Evolutionary conservation across 2,329 filamentous ascomycete genomes (phyloP).

Genomic region (Shiraia sp.): DNA sequence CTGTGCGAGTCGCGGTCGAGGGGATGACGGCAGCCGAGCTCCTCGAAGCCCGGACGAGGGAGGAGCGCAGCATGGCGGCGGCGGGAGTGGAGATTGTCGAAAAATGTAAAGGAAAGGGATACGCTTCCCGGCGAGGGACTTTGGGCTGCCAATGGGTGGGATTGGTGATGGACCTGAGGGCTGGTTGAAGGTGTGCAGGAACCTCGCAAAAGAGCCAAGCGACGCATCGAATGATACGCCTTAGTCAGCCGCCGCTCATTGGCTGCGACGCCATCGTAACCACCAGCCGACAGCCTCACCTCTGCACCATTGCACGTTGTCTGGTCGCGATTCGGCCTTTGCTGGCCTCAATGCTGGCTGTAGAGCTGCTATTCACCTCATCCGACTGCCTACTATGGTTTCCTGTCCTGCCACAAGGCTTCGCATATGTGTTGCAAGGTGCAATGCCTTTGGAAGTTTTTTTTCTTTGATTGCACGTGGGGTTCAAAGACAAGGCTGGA

Average conservation of each 20-base stretch:
- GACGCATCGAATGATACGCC: conserved; percentile 9
- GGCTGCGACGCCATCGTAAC: not conserved
- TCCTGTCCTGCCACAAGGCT: not conserved
- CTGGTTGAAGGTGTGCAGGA: conserved; percentile 20
- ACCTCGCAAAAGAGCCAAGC: conserved; percentile 12
- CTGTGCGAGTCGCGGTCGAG: conserved; percentile 41
- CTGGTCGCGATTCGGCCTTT: not conserved
- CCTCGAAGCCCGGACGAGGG: conserved; percentile 43
- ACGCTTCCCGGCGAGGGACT: conserved; percentile 41
- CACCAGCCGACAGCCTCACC: not conserved
- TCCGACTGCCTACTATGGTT: not conserved
- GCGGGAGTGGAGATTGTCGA: conserved; percentile 45
- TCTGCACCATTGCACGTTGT: not conserved
- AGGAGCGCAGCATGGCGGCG: conserved; percentile 46
- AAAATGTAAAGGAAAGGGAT: conserved; percentile 37
- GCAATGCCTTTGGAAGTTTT: not conserved
- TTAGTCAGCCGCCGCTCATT: conserved; percentile 6
- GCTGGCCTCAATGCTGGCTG: conserved; percentile 4
- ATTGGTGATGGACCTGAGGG: conserved; percentile 26
- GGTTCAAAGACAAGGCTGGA: no score
- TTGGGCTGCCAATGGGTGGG: conserved; percentile 44
- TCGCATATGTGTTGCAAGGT: not conserved
- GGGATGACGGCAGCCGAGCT: conserved; percentile 41
- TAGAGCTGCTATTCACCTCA: conserved; percentile 4
- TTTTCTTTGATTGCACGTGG: no score